phyloP scores from a whole-genome alignment of 352 stramenopile genomes.

The Pythium sukuiense region DNA sequence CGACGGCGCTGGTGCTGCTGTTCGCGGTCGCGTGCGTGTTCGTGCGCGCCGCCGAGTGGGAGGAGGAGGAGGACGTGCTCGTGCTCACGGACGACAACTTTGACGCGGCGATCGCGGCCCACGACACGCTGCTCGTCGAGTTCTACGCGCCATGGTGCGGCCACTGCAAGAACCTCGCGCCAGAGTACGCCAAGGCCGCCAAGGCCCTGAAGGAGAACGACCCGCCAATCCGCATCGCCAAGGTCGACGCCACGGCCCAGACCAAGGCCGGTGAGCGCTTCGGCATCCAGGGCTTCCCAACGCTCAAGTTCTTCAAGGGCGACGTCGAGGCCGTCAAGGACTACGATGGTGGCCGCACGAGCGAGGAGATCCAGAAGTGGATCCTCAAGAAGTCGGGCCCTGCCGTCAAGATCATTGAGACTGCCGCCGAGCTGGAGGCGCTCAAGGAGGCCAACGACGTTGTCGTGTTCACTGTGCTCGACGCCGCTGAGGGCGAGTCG shows the following conservation, averaged over 20 bases:
- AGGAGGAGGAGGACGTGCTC: constrained; percentile 91
- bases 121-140: constrained; percentile 89
- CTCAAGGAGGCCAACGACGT: constrained; percentile 86
- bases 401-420: constrained; percentile 78
- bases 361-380: constrained; percentile 88
- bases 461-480: constrained; percentile 82
- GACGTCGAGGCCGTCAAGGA: constrained; percentile 83
- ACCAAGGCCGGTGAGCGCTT: constrained; percentile 83
- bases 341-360: constrained; percentile 84
- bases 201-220: constrained; percentile 79
- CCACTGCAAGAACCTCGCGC: constrained; percentile 71
- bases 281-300: constrained; percentile 86
- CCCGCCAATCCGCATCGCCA: constrained; percentile 74
- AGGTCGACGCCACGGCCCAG: constrained; percentile 87
- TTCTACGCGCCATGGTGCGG: constrained; percentile 56
- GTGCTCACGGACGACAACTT: constrained; percentile 93
- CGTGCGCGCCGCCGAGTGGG: constrained; percentile 48
- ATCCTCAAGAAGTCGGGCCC: constrained; percentile 92
- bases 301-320: constrained; percentile 93
- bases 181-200: constrained; percentile 88
- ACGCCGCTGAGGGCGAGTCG: constrained; percentile 71
- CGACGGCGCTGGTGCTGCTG: constrained; percentile 46
- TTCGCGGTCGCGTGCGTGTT: constrained; percentile 46
- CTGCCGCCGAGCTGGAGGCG: constrained; percentile 64
- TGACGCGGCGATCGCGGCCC: constrained; percentile 76